These are phyloP conservation scores for Atkinsonella hypoxylon DNA, from an alignment of 2,329 filamentous ascomycete species.

Conservation along the genomic window DNA sequence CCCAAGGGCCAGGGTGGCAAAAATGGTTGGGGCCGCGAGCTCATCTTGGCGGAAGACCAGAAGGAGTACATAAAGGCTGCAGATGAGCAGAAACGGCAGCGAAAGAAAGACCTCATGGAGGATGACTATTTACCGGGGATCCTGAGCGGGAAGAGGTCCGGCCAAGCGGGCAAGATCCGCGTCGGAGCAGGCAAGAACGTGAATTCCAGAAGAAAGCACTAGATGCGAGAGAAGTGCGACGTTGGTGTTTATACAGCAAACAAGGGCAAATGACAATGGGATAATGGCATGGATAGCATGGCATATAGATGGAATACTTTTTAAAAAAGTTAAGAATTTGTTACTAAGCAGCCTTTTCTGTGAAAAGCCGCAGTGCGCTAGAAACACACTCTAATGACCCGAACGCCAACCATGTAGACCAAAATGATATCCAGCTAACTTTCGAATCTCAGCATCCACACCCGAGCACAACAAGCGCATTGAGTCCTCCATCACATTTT, in stretches of 20 bases:
- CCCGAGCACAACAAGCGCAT: background rate
- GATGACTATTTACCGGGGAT: slow-evolving; percentile 84
- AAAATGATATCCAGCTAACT: background rate
- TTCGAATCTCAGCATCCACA: too few relatives aligned
- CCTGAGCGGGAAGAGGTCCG: slow-evolving; percentile 63
- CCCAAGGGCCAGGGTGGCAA: slow-evolving; percentile 62
- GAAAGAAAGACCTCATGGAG: slow-evolving; percentile 81
- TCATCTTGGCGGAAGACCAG: slow-evolving; percentile 89
- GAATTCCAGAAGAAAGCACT: slow-evolving; percentile 61
- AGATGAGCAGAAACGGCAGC: slow-evolving; percentile 51
- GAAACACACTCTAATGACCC: background rate
- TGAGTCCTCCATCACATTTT: too few relatives aligned
- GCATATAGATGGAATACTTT: background rate
- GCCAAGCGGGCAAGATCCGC: slow-evolving; percentile 53
- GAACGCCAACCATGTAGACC: background rate
- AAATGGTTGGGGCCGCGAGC: slow-evolving; percentile 70
- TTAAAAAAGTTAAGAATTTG: too few relatives aligned
- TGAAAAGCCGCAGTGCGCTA: background rate
- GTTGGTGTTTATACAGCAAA: background rate
- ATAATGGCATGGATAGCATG: background rate
- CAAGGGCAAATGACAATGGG: background rate
- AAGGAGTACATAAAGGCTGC: slow-evolving; percentile 70
- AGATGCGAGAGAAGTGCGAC: background rate
- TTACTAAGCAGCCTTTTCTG: too few relatives aligned
- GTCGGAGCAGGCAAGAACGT: slow-evolving; percentile 80